phyloP scores from a whole-genome alignment of 2,329 filamentous ascomycete genomes.

The Orbilia brochopaga region DNA sequence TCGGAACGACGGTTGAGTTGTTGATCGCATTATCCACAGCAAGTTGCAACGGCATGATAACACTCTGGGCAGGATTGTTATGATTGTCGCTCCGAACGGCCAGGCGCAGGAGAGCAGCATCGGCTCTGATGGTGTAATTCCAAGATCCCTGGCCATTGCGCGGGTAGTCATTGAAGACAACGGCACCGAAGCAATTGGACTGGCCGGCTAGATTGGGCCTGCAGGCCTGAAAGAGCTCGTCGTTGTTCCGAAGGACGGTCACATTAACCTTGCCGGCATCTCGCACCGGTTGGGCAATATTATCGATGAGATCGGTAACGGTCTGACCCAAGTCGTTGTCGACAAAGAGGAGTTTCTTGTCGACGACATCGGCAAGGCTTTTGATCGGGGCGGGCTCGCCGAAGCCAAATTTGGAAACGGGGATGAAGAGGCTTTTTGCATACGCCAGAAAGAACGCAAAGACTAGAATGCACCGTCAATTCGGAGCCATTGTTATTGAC shows the following conservation, averaged over 20 bases:
- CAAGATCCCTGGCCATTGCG: slow-evolving; percentile 69
- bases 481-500: not conserved
- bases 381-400: slow-evolving; percentile 68
- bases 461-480: not conserved
- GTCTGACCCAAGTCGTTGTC: slow-evolving; percentile 67
- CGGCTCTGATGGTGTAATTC: slow-evolving; percentile 85
- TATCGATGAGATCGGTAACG: slow-evolving; percentile 53
- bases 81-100: slow-evolving; percentile 62
- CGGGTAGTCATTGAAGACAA: slow-evolving; percentile 77
- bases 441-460: slow-evolving; percentile 60
- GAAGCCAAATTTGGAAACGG: slow-evolving; percentile 77
- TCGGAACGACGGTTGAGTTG: slow-evolving; percentile 58
- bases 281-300: slow-evolving; percentile 41
- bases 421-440: slow-evolving; percentile 81
- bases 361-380: slow-evolving; percentile 66
- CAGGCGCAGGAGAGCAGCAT: slow-evolving; percentile 66
- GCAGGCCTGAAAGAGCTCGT: slow-evolving; percentile 69
- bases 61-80: slow-evolving; percentile 77
- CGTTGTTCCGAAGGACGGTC: slow-evolving; percentile 66
- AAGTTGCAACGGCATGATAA: slow-evolving; percentile 75
- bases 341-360: slow-evolving; percentile 74
- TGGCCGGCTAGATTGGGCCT: slow-evolving; percentile 70
- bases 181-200: slow-evolving; percentile 74
- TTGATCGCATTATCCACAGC: slow-evolving; percentile 78
- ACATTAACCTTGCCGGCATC: slow-evolving; percentile 55